Evolutionary conservation across 495 filamentous ascomycete species (phyloP).

Genomic region (Amphirosellinia nigrospora): DNA sequence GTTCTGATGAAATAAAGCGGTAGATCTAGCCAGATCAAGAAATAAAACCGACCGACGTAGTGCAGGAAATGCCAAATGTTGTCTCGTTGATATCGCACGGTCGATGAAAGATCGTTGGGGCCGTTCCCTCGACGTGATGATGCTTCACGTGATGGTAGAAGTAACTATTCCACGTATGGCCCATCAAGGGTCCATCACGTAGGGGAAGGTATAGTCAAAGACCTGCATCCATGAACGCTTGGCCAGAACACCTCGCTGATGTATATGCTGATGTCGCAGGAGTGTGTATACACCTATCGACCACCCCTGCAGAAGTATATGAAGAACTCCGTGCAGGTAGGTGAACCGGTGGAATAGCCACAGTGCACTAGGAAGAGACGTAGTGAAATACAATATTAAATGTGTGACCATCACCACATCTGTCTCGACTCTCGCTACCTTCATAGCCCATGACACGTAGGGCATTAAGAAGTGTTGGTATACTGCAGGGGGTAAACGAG

Average conservation of each 20-base stretch:
- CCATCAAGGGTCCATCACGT: constrained; percentile 74
- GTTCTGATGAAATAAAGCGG: constrained; percentile 73
- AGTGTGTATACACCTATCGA: constrained; percentile 77
- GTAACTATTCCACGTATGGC: constrained; percentile 84
- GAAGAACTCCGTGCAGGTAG: constrained; percentile 67
- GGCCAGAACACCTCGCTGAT: constrained; percentile 71
- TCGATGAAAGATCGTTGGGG: constrained; percentile 74
- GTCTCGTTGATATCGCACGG: constrained; percentile 78
- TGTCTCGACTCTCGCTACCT: constrained; percentile 62
- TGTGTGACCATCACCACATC: constrained; percentile 82
- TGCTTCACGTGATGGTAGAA: constrained; percentile 87
- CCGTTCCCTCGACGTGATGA: constrained; percentile 85
- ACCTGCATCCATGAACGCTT: constrained; percentile 36
- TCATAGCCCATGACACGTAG: constrained; percentile 60
- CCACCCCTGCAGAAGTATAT: constrained; percentile 65
- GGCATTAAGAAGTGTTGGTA: constrained; percentile 58
- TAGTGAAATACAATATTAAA: constrained; percentile 71
- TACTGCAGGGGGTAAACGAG: constrained; percentile 40
- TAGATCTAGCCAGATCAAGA: constrained; percentile 75
- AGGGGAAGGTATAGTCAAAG: constrained; percentile 71
- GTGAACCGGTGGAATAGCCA: constrained; percentile 69
- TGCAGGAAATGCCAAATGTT: constrained; percentile 63
- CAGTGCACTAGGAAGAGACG: constrained; percentile 69
- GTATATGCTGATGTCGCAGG: constrained; percentile 85
- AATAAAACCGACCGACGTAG: constrained; percentile 75